Evolutionary conservation across 2,329 filamentous ascomycete genomes (phyloP).

Genomic region (Fusarium tjaetaba): DNA sequence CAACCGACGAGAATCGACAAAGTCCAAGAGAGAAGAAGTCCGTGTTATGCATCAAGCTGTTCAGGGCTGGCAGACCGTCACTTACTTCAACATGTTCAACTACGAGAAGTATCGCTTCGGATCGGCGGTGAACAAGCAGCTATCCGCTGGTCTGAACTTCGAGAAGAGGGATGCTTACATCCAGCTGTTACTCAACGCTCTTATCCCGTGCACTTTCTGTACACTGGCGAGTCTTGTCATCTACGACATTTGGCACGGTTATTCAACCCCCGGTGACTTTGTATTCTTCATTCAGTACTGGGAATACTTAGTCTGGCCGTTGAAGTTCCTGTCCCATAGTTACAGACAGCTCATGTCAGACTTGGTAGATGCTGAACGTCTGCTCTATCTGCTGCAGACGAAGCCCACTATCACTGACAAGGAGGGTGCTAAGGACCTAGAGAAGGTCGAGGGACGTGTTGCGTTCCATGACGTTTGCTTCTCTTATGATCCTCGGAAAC

Average conservation of each 20-base stretch:
- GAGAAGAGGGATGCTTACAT: slow-evolving; percentile 35
- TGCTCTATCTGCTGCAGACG: slow-evolving; percentile 66
- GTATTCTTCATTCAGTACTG: slow-evolving; percentile 74
- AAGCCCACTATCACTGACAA: slow-evolving; percentile 64
- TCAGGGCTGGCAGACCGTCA: slow-evolving; percentile 68
- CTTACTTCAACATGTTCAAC: slow-evolving; percentile 52
- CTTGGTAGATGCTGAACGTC: slow-evolving; percentile 72
- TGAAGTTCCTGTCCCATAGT: slow-evolving; percentile 47
- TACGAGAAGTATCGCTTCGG: slow-evolving; percentile 45
- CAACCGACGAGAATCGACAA: slow-evolving; percentile 50
- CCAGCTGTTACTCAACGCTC: slow-evolving; percentile 51
- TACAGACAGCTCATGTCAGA: slow-evolving; percentile 48
- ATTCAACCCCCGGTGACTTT: slow-evolving; percentile 52
- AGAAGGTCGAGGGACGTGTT: slow-evolving; percentile 58
- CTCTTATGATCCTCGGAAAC: slow-evolving; percentile 63
- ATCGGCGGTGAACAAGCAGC: slow-evolving; percentile 38
- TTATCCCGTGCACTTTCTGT: slow-evolving; percentile 55
- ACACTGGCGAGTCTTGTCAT: slow-evolving; percentile 31
- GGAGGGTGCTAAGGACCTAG: slow-evolving; percentile 56
- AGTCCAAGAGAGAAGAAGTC: slow-evolving; percentile 58
- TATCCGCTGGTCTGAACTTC: slow-evolving; percentile 37
- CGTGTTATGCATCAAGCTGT: slow-evolving; percentile 67
- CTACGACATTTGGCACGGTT: slow-evolving; percentile 33
- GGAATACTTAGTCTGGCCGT: slow-evolving; percentile 55
- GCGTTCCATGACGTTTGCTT: slow-evolving; percentile 65